Base-by-base conservation (phyloP, 495 filamentous ascomycete genomes). In the Pyrenula aspistea region DNA sequence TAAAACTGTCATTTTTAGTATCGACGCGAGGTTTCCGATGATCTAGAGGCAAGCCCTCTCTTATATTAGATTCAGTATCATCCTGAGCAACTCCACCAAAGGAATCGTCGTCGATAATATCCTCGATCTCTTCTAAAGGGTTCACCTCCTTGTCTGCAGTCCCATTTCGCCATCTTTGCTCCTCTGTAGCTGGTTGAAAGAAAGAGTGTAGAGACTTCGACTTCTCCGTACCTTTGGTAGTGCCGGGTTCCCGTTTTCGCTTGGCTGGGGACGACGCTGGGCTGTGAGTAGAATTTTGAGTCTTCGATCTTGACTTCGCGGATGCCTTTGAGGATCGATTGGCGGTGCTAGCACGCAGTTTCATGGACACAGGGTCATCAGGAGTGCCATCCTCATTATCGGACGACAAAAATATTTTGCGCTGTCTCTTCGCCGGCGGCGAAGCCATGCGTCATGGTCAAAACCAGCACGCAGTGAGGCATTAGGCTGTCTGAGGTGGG, bases 41-140 rank as follows among this genome's bases (percentile, higher is more conserved):
- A 11, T 23, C 36, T 48, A 56, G 19, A 59, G 42, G 12, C 0
- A 60, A 3, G 57, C 20, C 52, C 50, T 25, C 12, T 21, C 12
- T 25, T 12, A 49, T 53, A 22, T 56, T 48, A 19, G 52, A 49
- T 49, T 19, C n/a, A 8, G n/a, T 22, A 19, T n/a, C 62, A 8
- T 61, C 60, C 2, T 63, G 63, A 36, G 72, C 70, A 20, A 73
- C 69, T 53, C 74, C 73, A 57, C 77, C 73, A 51, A 73, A 75
- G 10, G 73, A 79, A 56, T 72, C 72, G 59, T 80, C 77, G 49
- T 79, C 77, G 56, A 80, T 77, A 22, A 63, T 60, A 42, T 68
- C 65, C 48, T 70, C 67, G 36, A 65, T 52, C 21, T 59, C 53
- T 25, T 67, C 63, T 21, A 56, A 24, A 15, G 55, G 55, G 1